Evolutionary conservation across 257 asterid genomes (phyloP).

Genomic region (Capsicum baccatum): DNA sequence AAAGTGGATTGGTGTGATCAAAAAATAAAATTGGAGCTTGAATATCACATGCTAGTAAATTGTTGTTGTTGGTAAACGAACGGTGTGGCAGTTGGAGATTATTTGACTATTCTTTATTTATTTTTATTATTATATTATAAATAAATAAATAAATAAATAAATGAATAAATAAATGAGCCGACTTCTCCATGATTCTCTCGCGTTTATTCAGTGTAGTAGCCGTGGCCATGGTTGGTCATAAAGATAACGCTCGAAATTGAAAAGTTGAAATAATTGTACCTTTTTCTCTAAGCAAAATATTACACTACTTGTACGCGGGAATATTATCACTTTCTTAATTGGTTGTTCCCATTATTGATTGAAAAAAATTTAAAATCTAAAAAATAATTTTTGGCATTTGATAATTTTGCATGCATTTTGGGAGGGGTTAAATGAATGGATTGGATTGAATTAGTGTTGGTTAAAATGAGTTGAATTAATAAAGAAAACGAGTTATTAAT

Average conservation of each 20-base stretch:
- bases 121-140: background rate
- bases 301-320: background rate
- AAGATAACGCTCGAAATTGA: background rate
- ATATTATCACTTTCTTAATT: background rate
- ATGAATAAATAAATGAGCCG: background rate
- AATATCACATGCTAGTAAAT: background rate
- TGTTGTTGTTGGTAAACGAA: slow-evolving; percentile 10
- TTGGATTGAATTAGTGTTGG: no score
- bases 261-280: background rate
- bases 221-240: background rate
- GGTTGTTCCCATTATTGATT: background rate
- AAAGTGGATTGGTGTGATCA: no score
- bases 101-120: background rate
- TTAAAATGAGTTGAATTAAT: no score
- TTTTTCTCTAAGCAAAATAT: background rate
- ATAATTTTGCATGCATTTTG: no score
- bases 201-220: background rate
- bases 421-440: no score
- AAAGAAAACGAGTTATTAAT: no score
- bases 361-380: no score
- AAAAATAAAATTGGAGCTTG: background rate
- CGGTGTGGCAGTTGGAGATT: slow-evolving; percentile 3
- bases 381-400: no score
- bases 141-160: background rate
- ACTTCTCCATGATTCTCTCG: background rate